Conservation (phyloP, 805 yeast species). For the Starmerella vaccinii region DNA sequence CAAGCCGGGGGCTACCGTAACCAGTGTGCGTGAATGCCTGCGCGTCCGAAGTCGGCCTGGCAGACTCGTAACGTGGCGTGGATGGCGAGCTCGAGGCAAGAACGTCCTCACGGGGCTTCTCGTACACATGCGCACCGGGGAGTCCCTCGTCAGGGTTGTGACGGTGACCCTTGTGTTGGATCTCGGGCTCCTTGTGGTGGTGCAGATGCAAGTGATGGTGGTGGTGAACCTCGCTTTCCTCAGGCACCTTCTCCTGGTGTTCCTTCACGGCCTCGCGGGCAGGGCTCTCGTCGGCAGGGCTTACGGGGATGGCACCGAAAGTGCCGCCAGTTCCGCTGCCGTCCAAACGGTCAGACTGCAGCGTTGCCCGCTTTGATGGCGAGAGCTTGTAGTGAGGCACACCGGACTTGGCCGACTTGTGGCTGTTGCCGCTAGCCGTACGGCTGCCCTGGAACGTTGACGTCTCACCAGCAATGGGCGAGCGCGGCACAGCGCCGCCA, state of each 20-base stretch:
- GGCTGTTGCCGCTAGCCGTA: background rate
- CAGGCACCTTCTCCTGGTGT: slow-evolving; percentile 5
- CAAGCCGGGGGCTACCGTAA: background rate
- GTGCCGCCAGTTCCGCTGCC: slow-evolving; percentile 15
- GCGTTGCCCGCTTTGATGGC: slow-evolving; percentile 12
- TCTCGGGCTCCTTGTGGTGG: slow-evolving; percentile 7
- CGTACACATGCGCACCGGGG: background rate
- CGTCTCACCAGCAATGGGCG: background rate
- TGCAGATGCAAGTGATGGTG: slow-evolving; percentile 1
- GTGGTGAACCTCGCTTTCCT: slow-evolving; percentile 10
- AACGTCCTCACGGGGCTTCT: background rate
- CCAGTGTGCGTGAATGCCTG: background rate
- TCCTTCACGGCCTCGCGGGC: slow-evolving; percentile 5
- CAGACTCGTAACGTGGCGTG: background rate
- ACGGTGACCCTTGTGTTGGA: slow-evolving; percentile 15
- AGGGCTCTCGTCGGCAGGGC: slow-evolving; percentile 1
- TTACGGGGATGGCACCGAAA: slow-evolving; percentile 17
- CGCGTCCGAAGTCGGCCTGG: background rate
- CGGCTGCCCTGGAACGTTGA: background rate
- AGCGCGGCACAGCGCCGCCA: background rate
- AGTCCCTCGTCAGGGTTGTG: slow-evolving; percentile 16
- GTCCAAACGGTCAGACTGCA: slow-evolving; percentile 13
- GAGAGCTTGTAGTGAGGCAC: slow-evolving; percentile 16
- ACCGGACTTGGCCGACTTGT: background rate
- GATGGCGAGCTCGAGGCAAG: background rate